Percentiles rank a stretch among this genome's conserved stretches.
phyloP scores from a whole-genome alignment of 2,329 filamentous ascomycete species.

The Fusarium piperis region DNA sequence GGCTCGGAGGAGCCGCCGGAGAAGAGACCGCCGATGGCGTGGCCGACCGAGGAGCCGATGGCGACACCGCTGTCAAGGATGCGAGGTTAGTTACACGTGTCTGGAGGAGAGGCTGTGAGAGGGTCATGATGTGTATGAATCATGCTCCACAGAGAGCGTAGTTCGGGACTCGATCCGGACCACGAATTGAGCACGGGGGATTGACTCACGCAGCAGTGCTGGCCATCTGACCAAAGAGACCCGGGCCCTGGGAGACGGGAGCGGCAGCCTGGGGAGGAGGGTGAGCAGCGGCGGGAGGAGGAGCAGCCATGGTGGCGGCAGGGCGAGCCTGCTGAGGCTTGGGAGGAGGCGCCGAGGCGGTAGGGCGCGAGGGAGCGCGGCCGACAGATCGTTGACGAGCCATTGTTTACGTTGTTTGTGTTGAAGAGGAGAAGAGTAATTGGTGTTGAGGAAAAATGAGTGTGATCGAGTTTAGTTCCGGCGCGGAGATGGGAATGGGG shows the following conservation, averaged over 20 bases:
- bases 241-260: slow-evolving; percentile 73
- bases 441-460: slow-evolving; percentile 24
- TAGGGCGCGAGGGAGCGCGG: slow-evolving; percentile 73
- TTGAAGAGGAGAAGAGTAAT: slow-evolving; percentile 12
- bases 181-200: neutral
- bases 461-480: neutral
- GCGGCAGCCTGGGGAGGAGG: slow-evolving; percentile 42
- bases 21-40: slow-evolving; percentile 92
- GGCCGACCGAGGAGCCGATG: slow-evolving; percentile 93
- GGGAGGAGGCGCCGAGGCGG: slow-evolving; percentile 66
- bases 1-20: slow-evolving; percentile 72
- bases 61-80: slow-evolving; percentile 84
- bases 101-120: slow-evolving; percentile 4
- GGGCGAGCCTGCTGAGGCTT: slow-evolving; percentile 73
- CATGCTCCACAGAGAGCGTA: slow-evolving; percentile 10
- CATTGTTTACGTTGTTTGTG: slow-evolving; percentile 62
- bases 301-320: slow-evolving; percentile 73
- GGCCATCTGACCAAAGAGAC: slow-evolving; percentile 96
- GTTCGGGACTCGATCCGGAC: neutral
- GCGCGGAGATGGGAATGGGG: slow-evolving; percentile 36
- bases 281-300: slow-evolving; percentile 56
- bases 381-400: slow-evolving; percentile 79
- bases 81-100: slow-evolving; percentile 32
- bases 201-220: slow-evolving; percentile 93
- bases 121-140: neutral